Evolutionary conservation across 306 rosid species (phyloP), one percentile per base, ranked within the genome.

Genomic region (Cercis canadensis): DNA sequence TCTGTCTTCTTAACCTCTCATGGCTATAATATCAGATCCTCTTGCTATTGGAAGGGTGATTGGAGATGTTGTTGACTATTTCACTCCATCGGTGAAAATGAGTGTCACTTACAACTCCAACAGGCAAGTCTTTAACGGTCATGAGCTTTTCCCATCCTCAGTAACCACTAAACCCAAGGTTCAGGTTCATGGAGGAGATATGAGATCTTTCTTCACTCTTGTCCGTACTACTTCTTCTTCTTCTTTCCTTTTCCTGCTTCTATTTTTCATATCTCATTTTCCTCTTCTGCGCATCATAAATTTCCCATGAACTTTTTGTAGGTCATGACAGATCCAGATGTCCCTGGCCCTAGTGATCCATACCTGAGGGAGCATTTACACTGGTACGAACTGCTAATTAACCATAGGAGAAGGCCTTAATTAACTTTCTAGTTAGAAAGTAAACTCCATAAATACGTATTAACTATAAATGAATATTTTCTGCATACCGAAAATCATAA

Each of bases 311-410:
- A 46, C 49, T 51, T 44, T 14, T 57, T 12, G 34, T 61, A 93
- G 97, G 80, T 93, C 59, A 85, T 93, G 96, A 93, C 88, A 56
- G 97, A 93, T 65, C 97, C 98, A 40, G 97, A 93, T 41, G 98
- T 90, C 36, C 98, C 98, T 13, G 97, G 98, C 67, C 98, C 98
- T 5, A 90, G 98, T 87, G 97, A 93, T 74, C 98, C 98, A 14
- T 93, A 84, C 78, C 67, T 93, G 63, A 85, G 85, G 75, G 97
- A 93, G 79, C 98, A 90, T 67, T 76, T 93, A 29, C 98, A 93
- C 84, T 90, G 97, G 97, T 93, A 86, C 65, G 21, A 3, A 31
- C 7, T 29, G 45, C 16, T 5, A 14, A 44, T 8, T 24, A 54
- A 54, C 57, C 12, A 54, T 15, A 50, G 13, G 18, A n/a, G 49